Percentiles rank a stretch among this genome's conserved stretches.
Evolutionary conservation across 1,139 yeast species (phyloP).

Genomic region (Yamadazyma oceani): DNA sequence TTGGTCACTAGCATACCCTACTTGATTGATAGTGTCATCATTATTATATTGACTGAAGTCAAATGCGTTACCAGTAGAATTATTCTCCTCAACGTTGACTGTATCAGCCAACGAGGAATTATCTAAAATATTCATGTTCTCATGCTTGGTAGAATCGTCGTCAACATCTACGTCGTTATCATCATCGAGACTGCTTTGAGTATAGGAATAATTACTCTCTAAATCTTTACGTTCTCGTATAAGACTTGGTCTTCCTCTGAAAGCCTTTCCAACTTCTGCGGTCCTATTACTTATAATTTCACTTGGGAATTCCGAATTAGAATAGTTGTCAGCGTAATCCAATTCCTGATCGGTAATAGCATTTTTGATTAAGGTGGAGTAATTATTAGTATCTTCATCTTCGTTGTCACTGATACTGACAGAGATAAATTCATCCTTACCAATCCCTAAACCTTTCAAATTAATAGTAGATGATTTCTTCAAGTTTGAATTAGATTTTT

Average conservation of each 20-base stretch:
- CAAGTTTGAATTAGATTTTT: conserved; percentile 16
- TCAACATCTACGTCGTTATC: conserved; percentile 1
- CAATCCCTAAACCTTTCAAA: conserved; percentile 35
- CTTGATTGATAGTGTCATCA: background rate
- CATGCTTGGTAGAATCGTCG: conserved; percentile 2
- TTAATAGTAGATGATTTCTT: conserved; percentile 26
- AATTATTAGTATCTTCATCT: conserved; percentile 16
- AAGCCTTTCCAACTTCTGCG: conserved; percentile 31
- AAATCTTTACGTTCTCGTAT: conserved; percentile 4
- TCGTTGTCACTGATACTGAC: conserved; percentile 24
- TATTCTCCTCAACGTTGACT: conserved; percentile 4
- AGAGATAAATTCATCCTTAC: conserved; percentile 23
- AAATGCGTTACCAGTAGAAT: background rate
- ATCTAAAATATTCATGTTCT: conserved; percentile 10
- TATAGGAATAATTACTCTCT: conserved; percentile 1
- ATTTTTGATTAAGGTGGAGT: conserved; percentile 14
- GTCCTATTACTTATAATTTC: conserved; percentile 34
- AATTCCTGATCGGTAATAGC: conserved; percentile 19
- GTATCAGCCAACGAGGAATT: conserved; percentile 12
- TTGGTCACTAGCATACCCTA: conserved; percentile 5
- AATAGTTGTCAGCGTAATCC: conserved; percentile 20
- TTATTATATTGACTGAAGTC: conserved; percentile 1
- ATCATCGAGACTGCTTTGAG: background rate
- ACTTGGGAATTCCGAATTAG: conserved; percentile 11
- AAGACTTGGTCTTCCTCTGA: conserved; percentile 14